A percentile compares a stretch with the other conserved stretches of the same genome.
Evolutionary conservation across 371 early-diverging fungal species (phyloP).

Genomic region (Cokeromyces recurvatus): DNA sequence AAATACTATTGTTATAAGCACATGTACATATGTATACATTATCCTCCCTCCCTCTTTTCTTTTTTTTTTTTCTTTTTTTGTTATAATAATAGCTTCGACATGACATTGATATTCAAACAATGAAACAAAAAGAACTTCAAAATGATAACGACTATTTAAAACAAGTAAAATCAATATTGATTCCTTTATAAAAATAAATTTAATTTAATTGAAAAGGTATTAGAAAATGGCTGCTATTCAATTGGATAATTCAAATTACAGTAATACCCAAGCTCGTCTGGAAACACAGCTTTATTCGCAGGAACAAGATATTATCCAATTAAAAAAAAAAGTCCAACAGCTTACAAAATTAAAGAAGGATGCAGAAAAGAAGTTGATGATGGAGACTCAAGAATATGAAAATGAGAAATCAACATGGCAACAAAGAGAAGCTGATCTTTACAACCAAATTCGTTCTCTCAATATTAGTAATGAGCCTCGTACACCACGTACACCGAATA

Average conservation of each 20-base stretch:
- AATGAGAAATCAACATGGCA: slow-evolving; percentile 11
- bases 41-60: too few relatives aligned
- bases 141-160: slow-evolving; percentile 38
- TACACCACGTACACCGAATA: slow-evolving; percentile 35
- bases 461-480: slow-evolving; percentile 27
- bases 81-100: slow-evolving; percentile 23
- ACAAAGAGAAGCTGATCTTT: slow-evolving; percentile 43
- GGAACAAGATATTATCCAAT: slow-evolving; percentile 32
- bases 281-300: slow-evolving; percentile 46
- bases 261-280: slow-evolving; percentile 40
- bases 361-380: slow-evolving; percentile 32
- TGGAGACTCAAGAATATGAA: slow-evolving; percentile 20
- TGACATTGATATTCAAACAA: slow-evolving; percentile 26
- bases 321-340: slow-evolving; percentile 37
- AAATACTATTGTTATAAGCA: too few relatives aligned
- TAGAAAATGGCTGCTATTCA: slow-evolving; percentile 39
- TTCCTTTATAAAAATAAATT: too few relatives aligned
- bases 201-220: too few relatives aligned
- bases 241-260: slow-evolving; percentile 36
- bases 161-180: too few relatives aligned
- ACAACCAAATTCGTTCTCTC: slow-evolving; percentile 39
- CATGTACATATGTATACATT: too few relatives aligned
- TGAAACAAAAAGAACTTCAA: slow-evolving; percentile 22
- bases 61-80: not conserved
- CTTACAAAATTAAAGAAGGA: slow-evolving; percentile 37